These are phyloP conservation scores for Suillus subaureus DNA, from an alignment of 768 basidiomycete species.

Conservation along the genomic window DNA sequence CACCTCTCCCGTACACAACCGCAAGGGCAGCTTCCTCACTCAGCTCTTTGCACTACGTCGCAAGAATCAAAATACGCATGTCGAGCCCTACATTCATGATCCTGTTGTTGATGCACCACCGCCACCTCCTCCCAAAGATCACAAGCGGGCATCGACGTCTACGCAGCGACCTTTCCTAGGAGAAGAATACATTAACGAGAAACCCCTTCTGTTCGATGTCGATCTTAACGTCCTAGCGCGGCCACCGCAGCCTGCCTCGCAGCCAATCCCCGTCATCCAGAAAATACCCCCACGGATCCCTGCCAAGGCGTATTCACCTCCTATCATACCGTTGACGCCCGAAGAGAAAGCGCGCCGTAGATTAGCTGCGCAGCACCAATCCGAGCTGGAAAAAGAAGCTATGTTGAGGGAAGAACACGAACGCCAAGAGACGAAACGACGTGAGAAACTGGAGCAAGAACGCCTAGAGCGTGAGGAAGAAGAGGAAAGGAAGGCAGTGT, in stretches of 20 bases:
- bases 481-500: slow-evolving; percentile 40
- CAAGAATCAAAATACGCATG: background rate
- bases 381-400: slow-evolving; percentile 42
- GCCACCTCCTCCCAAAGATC: slow-evolving; percentile 29
- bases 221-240: slow-evolving; percentile 1
- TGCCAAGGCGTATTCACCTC: slow-evolving; percentile 14
- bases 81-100: slow-evolving; percentile 15
- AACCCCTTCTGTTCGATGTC: slow-evolving; percentile 4
- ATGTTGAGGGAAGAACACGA: slow-evolving; percentile 47
- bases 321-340: slow-evolving; percentile 19
- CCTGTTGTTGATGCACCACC: slow-evolving; percentile 14
- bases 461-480: slow-evolving; percentile 43
- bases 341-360: slow-evolving; percentile 29
- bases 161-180: slow-evolving; percentile 27
- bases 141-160: slow-evolving; percentile 2
- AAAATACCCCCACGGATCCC: slow-evolving; percentile 7
- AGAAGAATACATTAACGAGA: slow-evolving; percentile 14
- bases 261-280: background rate
- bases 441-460: slow-evolving; percentile 16
- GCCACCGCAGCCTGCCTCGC: slow-evolving; percentile 10
- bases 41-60: slow-evolving; percentile 15
- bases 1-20: slow-evolving; percentile 8
- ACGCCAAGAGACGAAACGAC: slow-evolving; percentile 41
- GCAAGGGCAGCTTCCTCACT: slow-evolving; percentile 19
- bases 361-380: slow-evolving; percentile 24